These are phyloP conservation scores for Hippophae gyantsensis DNA, from an alignment of 306 rosid species.

Conservation along the genomic window DNA sequence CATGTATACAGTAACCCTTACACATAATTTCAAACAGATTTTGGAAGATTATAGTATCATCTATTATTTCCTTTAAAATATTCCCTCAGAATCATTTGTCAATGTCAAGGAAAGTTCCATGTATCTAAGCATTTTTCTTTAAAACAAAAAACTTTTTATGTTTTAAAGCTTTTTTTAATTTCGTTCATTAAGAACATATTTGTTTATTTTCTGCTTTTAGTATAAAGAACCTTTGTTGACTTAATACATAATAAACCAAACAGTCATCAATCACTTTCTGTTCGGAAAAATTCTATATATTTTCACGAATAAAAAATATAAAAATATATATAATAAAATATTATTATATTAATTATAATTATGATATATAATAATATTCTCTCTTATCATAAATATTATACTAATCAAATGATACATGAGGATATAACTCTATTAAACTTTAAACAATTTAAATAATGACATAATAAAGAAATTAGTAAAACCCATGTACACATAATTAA, in stretches of 20 bases:
- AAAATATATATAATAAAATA: no score
- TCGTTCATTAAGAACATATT: neutral
- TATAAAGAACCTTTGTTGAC: neutral
- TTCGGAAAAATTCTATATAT: neutral
- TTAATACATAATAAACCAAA: neutral
- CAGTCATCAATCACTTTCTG: conserved; percentile 11
- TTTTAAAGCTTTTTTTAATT: neutral
- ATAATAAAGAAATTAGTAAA: no score
- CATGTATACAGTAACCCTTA: no score
- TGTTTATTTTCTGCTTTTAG: neutral
- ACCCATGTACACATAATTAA: no score
- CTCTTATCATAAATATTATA: no score
- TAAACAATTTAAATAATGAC: no score
- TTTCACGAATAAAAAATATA: no score
- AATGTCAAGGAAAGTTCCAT: conserved; percentile 47
- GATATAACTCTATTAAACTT: no score
- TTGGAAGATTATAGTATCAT: conserved; percentile 24
- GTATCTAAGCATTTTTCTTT: conserved; percentile 32
- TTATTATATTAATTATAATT: no score
- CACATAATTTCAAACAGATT: conserved; percentile 20
- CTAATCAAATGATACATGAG: no score
- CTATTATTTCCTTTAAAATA: conserved; percentile 39
- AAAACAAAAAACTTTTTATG: conserved; percentile 19
- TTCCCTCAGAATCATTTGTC: conserved; percentile 46
- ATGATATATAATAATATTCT: no score